Evolutionary conservation across 129 eudicot species (phyloP), one percentile per base, ranked within the genome.

Genomic region (Sambucus nigra): DNA sequence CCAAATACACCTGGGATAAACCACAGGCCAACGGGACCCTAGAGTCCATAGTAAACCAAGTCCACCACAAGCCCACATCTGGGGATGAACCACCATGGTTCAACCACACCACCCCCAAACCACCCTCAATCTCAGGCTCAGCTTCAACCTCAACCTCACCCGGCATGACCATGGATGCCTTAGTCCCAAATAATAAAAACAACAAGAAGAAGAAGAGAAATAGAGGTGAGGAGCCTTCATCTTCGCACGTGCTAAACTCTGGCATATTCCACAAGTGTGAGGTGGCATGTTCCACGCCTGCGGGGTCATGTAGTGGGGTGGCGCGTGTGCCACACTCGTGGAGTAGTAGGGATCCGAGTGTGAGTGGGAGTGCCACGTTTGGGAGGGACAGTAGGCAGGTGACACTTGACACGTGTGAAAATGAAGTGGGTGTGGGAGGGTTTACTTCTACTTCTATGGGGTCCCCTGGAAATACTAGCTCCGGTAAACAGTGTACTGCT

Each of bases 1-100:
- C n/a, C n/a, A n/a, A n/a, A n/a, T n/a, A n/a, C n/a, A 55, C 60
- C 4, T 85, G 89, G 95, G 89, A 75, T 0, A 80, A 80, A 66
- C 81, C 88, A 68, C 72, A 62, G 46, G 73, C 81, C 29, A 69
- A 80, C 32, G 97, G 80, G 11, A 88, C 94, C 2, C 91, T 88
- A 0, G 97, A 88, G 73, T 81, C 93, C 5, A 71, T 88, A 10
- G 97, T 88, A 32, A 67, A 77, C 77, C 96, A 77, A 83, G 94
- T 91, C 48, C 63, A 94, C 56, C 46, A 57, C 73, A 59, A 47
- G 18, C 72, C n/a, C 69, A 41, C 9, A 39, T 42, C 31, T 5
- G 26, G 67, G 88, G 94, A 60, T 65, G 11, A 66, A 66, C 47
- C 61, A 18, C 70, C 65, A 67, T 48, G 64, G 31, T 59, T 32